phyloP scores from a whole-genome alignment of 805 yeast species.

The Nakazawaea peltata region DNA sequence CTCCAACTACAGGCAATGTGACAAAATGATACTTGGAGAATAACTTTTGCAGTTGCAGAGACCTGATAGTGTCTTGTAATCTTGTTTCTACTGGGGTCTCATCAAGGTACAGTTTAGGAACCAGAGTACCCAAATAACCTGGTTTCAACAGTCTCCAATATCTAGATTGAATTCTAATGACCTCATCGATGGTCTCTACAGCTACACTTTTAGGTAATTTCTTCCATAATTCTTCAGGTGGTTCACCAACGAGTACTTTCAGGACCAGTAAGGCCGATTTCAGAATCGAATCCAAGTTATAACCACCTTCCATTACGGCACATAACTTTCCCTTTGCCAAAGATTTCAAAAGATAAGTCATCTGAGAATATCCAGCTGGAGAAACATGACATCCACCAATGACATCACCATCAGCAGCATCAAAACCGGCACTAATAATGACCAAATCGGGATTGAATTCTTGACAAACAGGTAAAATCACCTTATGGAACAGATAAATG shows the following conservation, averaged over 20 bases:
- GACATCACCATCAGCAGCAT: constrained; percentile 97
- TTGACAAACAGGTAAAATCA: constrained; percentile 79
- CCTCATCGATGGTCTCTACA: constrained; percentile 73
- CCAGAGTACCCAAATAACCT: constrained; percentile 37
- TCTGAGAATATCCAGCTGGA: constrained; percentile 93
- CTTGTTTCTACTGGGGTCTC: constrained; percentile 18
- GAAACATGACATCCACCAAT: constrained; percentile 95
- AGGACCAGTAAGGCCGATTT: constrained; percentile 88
- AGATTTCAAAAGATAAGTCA: constrained; percentile 87
- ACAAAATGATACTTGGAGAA: constrained; percentile 51
- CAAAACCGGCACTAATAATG: constrained; percentile 91
- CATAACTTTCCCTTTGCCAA: constrained; percentile 84
- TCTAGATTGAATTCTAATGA: constrained; percentile 67
- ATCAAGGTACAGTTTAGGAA: constrained; percentile 20
- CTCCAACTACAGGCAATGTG: constrained; percentile 51
- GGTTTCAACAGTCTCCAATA: constrained; percentile 84
- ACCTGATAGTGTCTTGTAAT: constrained; percentile 68
- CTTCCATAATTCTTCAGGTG: constrained; percentile 72
- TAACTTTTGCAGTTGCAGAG: constrained; percentile 55
- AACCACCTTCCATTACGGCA: constrained; percentile 94
- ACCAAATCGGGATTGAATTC: constrained; percentile 93
- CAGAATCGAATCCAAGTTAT: constrained; percentile 85
- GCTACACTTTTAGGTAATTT: constrained; percentile 69
- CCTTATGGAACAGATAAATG: constrained; percentile 78
- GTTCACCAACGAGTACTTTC: constrained; percentile 87